Evolutionary conservation across 805 yeast species (phyloP), one percentile per base, ranked within the genome.

Genomic region (Blastobotrys muscicola): DNA sequence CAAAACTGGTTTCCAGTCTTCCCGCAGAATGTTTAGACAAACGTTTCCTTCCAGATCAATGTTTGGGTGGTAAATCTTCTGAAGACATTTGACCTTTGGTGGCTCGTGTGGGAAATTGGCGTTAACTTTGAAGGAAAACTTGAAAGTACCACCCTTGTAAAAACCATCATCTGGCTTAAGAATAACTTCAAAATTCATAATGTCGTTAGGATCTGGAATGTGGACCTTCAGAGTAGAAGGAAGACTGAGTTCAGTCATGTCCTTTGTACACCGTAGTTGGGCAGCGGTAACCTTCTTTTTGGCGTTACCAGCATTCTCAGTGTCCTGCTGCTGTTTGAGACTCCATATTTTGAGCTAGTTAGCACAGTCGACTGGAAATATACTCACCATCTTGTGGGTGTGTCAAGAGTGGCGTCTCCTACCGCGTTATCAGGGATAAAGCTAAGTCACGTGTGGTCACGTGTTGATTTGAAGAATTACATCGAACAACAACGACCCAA

Each of bases 1-100:
- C 51, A 90, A 68, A 0, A 87, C 95, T 0, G 98, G 97, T 26
- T 87, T 79, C 98, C 98, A 90, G 60, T 90, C 97, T 60, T 89
- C 95, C 52, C 97, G 69, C 46, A 90, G 68, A 31, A 90, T 89
- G 58, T 90, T 90, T 47, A 90, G 70, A 58, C 98, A 90, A 4
- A 90, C 84, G 57, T 87, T 90, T 0, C 97, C 97, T 36, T 84
- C 82, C 14, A 76, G 59, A 59, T 90, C 96, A 50, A 90, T 90
- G 57, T 90, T 90, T 9, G 98, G 98, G 59, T 90, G 98, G 64
- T 83, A 90, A 4, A 90, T 84, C 56, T 72, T 78, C 42, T 78
- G 74, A 29, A 69, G 42, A 54, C 94, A 82, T 51, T 74, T 31
- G 43, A 87, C 86, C 57, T 79, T 83, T 8, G 98, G 98, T 7